Conservation (phyloP, 495 filamentous ascomycete species). For the Xylaria venustula region DNA sequence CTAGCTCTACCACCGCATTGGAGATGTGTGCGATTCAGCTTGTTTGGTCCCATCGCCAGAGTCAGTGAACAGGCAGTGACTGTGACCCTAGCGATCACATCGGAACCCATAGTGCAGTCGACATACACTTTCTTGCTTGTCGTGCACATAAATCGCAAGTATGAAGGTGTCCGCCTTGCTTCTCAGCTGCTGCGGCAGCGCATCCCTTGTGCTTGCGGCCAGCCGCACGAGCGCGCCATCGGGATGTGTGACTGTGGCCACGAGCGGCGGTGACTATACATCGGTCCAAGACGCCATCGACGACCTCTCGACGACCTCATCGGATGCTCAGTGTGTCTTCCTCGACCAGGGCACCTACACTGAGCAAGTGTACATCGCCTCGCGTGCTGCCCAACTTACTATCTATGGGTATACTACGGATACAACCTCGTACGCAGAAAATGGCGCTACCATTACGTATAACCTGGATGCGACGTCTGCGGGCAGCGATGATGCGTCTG, state of each 20-base stretch:
- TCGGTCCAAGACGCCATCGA: constrained; percentile 59
- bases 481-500: constrained; percentile 46
- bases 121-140: no score
- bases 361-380: constrained; percentile 57
- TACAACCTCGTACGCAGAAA: constrained; percentile 51
- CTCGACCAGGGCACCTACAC: constrained; percentile 58
- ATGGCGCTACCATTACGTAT: constrained; percentile 59
- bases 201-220: constrained; percentile 33
- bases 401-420: constrained; percentile 64
- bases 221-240: constrained; percentile 50
- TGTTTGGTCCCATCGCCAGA: no score
- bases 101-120: no score
- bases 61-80: no score
- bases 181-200: constrained; percentile 9
- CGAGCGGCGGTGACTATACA: constrained; percentile 40
- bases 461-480: constrained; percentile 42
- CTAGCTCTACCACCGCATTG: no score
- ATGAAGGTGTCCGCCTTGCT: constrained; percentile 22
- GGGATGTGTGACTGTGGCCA: constrained; percentile 51
- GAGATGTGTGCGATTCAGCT: no score
- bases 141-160: background rate
- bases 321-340: constrained; percentile 56
- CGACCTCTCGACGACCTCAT: constrained; percentile 47
- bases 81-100: no score
- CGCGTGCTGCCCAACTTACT: constrained; percentile 49